Conservation (phyloP, 148 eudicot species). For the Salicornia ramosissima region DNA sequence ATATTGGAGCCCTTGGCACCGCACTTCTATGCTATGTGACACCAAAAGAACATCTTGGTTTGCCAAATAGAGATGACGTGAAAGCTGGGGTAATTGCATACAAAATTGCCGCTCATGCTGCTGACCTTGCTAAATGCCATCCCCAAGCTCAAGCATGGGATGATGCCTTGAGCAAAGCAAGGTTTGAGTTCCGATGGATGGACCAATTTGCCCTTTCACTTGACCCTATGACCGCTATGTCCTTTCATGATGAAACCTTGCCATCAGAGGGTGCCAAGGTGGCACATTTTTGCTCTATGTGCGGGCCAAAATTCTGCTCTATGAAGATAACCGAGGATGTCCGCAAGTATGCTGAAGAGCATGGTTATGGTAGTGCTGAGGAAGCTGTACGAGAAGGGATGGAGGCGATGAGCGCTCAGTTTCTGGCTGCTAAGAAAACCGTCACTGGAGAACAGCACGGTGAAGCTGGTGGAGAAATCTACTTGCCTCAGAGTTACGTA, state of each 20-base stretch:
- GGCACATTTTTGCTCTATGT: conserved; percentile 99
- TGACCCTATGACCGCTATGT: conserved; percentile 97
- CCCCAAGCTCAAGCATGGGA: conserved; percentile 94
- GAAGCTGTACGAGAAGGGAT: conserved; percentile 84
- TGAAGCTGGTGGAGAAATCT: conserved; percentile 93
- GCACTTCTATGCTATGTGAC: conserved; percentile 96
- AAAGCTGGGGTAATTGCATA: conserved; percentile 94
- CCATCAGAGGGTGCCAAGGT: conserved; percentile 98
- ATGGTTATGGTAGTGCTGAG: conserved; percentile 92
- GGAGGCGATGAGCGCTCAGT: conserved; percentile 96
- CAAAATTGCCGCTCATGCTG: conserved; percentile 98
- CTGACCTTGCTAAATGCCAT: conserved; percentile 87
- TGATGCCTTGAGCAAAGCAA: conserved; percentile 92
- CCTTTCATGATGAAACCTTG: conserved; percentile 91
- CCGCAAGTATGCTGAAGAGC: conserved; percentile 92
- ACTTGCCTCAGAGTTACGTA: conserved; percentile 74
- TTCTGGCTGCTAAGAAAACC: conserved; percentile 88
- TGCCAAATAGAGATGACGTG: conserved; percentile 92
- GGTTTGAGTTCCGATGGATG: conserved; percentile 98
- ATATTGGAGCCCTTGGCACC: conserved; percentile 94
- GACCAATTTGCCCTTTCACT: conserved; percentile 91
- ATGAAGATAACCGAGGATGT: conserved; percentile 99
- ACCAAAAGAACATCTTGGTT: conserved; percentile 97
- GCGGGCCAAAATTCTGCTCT: conserved; percentile 97
- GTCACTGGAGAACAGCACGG: conserved; percentile 96